phyloP scores from a whole-genome alignment of 164 flowering plant species.

The Santalum album region DNA sequence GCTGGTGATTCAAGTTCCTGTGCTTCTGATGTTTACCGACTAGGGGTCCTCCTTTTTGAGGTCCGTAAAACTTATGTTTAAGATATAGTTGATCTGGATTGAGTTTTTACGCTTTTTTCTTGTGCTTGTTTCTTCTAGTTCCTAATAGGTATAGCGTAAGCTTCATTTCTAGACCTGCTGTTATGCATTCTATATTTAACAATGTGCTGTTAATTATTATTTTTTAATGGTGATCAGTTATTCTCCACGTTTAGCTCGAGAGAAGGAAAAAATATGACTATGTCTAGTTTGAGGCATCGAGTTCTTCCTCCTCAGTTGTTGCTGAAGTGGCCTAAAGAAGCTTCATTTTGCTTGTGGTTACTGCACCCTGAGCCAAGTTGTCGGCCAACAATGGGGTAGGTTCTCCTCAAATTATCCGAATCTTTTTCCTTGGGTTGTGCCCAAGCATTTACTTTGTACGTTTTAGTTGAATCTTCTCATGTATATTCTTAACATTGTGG shows the following conservation, averaged over 20 bases:
- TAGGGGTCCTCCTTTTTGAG: constrained; percentile 97
- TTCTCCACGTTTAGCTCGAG: constrained; percentile 66
- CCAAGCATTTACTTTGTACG: too few relatives aligned
- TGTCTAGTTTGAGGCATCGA: constrained; percentile 85
- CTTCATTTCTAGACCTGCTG: background rate
- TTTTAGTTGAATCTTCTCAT: too few relatives aligned
- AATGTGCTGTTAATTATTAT: background rate
- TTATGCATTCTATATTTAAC: too few relatives aligned
- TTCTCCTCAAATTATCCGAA: constrained; percentile 4
- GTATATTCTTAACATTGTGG: too few relatives aligned
- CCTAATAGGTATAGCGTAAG: background rate
- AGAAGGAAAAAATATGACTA: constrained; percentile 78
- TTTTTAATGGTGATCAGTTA: constrained; percentile 37
- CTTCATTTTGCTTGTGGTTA: constrained; percentile 90
- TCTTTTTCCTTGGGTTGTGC: too few relatives aligned
- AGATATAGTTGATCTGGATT: constrained; percentile 1
- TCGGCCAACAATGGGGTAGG: constrained; percentile 76
- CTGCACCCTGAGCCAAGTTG: constrained; percentile 83
- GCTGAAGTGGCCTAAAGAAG: constrained; percentile 90
- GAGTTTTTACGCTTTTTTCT: background rate
- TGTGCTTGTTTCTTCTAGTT: background rate
- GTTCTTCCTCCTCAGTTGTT: constrained; percentile 90
- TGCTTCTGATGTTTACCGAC: constrained; percentile 77
- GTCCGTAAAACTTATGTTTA: constrained; percentile 19
- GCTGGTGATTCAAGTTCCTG: constrained; percentile 59